phyloP scores from a whole-genome alignment of 345 rosid genomes.

The Camelina laxa region DNA sequence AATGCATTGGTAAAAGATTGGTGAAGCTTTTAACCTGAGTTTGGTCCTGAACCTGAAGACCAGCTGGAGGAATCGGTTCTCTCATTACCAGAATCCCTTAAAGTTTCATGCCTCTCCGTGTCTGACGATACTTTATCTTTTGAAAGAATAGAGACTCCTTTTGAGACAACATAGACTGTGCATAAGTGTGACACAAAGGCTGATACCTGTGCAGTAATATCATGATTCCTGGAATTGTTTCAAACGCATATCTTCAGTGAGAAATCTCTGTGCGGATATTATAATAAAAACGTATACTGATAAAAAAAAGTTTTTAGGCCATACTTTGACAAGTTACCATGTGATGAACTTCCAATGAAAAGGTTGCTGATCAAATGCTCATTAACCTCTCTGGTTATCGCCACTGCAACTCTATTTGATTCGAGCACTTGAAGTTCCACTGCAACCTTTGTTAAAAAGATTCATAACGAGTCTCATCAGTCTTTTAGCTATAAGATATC shows the following conservation, averaged over 20 bases:
- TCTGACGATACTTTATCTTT: slow-evolving; percentile 53
- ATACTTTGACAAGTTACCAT: slow-evolving; percentile 47
- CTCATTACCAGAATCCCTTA: slow-evolving; percentile 51
- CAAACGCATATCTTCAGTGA: neutral
- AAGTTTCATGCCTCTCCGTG: slow-evolving; percentile 42
- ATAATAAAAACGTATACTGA: neutral
- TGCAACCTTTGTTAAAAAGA: slow-evolving; percentile 55
- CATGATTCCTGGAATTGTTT: slow-evolving; percentile 40
- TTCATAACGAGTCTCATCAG: slow-evolving; percentile 16
- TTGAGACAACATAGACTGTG: slow-evolving; percentile 74
- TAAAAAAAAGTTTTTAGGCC: neutral
- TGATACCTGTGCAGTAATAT: slow-evolving; percentile 64
- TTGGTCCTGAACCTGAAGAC: slow-evolving; percentile 46
- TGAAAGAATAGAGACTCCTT: slow-evolving; percentile 72
- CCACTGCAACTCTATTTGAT: slow-evolving; percentile 67
- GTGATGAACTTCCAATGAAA: slow-evolving; percentile 76
- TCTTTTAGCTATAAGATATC: slow-evolving; percentile 1
- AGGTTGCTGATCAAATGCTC: slow-evolving; percentile 59
- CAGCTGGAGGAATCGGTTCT: slow-evolving; percentile 47
- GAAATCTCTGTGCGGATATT: neutral
- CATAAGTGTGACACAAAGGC: slow-evolving; percentile 59
- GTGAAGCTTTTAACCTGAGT: slow-evolving; percentile 20
- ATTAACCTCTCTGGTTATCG: slow-evolving; percentile 66
- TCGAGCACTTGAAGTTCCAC: slow-evolving; percentile 61
- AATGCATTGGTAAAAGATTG: slow-evolving; percentile 15